These are phyloP conservation scores for Aureobasidium sp. DNA, from an alignment of 2,329 filamentous ascomycete species.

Conservation along the genomic window DNA sequence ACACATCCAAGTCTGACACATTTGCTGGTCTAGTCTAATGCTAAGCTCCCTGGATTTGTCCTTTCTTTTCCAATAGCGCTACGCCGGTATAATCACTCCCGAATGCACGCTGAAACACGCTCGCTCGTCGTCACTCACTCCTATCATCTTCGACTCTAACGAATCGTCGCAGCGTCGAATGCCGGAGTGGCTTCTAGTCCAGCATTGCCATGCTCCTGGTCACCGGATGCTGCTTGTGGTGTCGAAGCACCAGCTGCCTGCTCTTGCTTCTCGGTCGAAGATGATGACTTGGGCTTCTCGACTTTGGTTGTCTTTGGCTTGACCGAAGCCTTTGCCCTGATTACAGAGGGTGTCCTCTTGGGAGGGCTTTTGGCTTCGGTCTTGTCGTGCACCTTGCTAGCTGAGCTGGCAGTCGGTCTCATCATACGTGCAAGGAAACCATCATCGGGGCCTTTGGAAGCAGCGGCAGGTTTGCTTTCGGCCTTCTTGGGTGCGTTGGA, in stretches of 20 bases:
- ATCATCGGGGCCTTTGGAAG: slow-evolving; percentile 53
- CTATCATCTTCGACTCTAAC: not conserved
- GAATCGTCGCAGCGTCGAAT: slow-evolving; percentile 12
- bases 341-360: slow-evolving; percentile 5
- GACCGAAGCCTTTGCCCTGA: not conserved
- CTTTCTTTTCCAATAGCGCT: not conserved
- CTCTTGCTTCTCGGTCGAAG: not conserved
- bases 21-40: slow-evolving; percentile 1
- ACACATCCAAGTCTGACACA: not conserved
- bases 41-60: not conserved
- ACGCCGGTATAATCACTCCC: not conserved
- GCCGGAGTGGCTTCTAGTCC: slow-evolving; percentile 10
- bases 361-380: slow-evolving; percentile 25
- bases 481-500: slow-evolving; percentile 38
- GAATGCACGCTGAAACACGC: slow-evolving; percentile 4
- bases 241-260: slow-evolving; percentile 7
- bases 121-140: not conserved
- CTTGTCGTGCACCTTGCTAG: slow-evolving; percentile 60
- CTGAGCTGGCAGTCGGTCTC: slow-evolving; percentile 62
- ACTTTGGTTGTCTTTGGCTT: slow-evolving; percentile 3
- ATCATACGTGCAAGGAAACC: slow-evolving; percentile 74
- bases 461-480: slow-evolving; percentile 37
- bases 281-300: not conserved
- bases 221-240: not conserved
- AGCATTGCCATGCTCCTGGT: not conserved